phyloP scores from a whole-genome alignment of 768 basidiomycete species.

The Boletus pseudo-olivaceus region DNA sequence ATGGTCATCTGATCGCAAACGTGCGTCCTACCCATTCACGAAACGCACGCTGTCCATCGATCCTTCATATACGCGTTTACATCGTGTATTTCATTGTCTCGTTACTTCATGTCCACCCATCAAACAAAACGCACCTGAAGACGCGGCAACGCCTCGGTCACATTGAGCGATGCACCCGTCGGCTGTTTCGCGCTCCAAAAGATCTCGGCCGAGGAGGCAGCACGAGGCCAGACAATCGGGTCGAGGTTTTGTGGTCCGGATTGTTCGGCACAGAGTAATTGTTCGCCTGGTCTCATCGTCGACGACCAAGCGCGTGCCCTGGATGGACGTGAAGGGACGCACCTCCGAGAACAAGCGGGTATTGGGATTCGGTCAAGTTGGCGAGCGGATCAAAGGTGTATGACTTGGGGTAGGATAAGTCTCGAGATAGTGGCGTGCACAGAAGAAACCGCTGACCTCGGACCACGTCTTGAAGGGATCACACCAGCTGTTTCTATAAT shows the following conservation, averaged over 20 bases:
- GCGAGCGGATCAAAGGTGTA: slow-evolving; percentile 51
- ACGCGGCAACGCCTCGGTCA: slow-evolving; percentile 43
- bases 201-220: slow-evolving; percentile 46
- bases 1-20: too few species aligned
- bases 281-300: slow-evolving; percentile 26
- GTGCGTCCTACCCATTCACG: too few species aligned
- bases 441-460: slow-evolving; percentile 30
- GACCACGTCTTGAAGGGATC: slow-evolving; percentile 54
- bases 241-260: slow-evolving; percentile 38
- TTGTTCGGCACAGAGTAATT: slow-evolving; percentile 48
- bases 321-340: background rate
- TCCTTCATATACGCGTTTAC: too few species aligned
- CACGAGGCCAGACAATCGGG: slow-evolving; percentile 40
- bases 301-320: background rate
- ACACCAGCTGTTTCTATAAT: slow-evolving; percentile 42
- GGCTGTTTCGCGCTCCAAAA: slow-evolving; percentile 49
- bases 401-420: slow-evolving; percentile 26
- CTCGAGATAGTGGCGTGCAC: background rate
- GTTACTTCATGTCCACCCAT: too few species aligned
- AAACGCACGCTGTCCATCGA: too few species aligned
- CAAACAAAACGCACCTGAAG: slow-evolving; percentile 42
- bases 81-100: too few species aligned
- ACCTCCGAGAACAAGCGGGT: slow-evolving; percentile 38
- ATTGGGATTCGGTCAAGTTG: slow-evolving; percentile 36
- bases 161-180: slow-evolving; percentile 32